phyloP scores from a whole-genome alignment of 2,329 filamentous ascomycete genomes.

The Delphinella strobiligena region DNA sequence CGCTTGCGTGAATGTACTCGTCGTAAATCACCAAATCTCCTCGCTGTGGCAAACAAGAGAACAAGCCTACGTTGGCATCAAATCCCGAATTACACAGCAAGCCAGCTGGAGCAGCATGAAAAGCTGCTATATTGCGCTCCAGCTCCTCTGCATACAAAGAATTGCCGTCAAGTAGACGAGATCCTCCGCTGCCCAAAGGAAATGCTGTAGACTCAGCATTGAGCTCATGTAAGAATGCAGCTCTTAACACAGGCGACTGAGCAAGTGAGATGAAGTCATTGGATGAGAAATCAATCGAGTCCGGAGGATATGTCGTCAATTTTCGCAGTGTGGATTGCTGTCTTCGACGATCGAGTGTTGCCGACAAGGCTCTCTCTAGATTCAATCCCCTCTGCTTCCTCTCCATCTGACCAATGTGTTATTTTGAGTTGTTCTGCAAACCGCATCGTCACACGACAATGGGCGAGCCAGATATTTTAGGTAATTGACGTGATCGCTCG shows the following conservation, averaged over 20 bases:
- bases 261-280: slow-evolving; percentile 54
- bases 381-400: not conserved
- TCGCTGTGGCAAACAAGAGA: slow-evolving; percentile 34
- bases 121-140: slow-evolving; percentile 45
- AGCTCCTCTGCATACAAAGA: slow-evolving; percentile 46
- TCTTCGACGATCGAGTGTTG: slow-evolving; percentile 20
- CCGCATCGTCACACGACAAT: not conserved
- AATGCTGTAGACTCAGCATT: slow-evolving; percentile 20
- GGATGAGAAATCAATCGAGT: slow-evolving; percentile 46
- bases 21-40: slow-evolving; percentile 54
- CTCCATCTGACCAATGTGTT: not conserved
- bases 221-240: slow-evolving; percentile 37
- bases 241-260: slow-evolving; percentile 33
- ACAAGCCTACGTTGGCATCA: slow-evolving; percentile 38
- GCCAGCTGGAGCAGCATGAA: slow-evolving; percentile 46
- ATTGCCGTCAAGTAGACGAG: slow-evolving; percentile 54
- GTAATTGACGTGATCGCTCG: no score
- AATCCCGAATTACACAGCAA: slow-evolving; percentile 48
- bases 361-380: not conserved
- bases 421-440: not conserved
- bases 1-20: slow-evolving; percentile 64
- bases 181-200: slow-evolving; percentile 46
- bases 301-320: slow-evolving; percentile 32
- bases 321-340: slow-evolving; percentile 33
- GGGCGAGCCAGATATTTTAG: not conserved